Evolutionary conservation across 1,139 yeast species (phyloP).

Genomic region (Blastobotrys indianensis): DNA sequence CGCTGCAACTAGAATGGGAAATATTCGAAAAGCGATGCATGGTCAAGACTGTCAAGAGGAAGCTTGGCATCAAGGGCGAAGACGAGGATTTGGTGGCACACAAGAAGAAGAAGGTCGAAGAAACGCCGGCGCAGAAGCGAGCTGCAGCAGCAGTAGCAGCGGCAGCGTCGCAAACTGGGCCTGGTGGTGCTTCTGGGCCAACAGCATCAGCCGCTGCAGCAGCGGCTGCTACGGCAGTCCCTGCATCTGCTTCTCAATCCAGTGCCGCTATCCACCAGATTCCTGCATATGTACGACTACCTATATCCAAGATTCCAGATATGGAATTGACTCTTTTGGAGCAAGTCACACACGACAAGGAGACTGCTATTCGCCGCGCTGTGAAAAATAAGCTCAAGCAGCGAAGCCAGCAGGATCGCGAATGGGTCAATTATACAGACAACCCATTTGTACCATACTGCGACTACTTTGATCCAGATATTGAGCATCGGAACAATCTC

Average conservation of each 20-base stretch:
- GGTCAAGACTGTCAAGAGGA: slow-evolving; percentile 68
- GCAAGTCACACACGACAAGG: slow-evolving; percentile 66
- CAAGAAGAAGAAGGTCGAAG: slow-evolving; percentile 57
- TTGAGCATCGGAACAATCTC: slow-evolving; percentile 29
- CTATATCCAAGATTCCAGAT: slow-evolving; percentile 90
- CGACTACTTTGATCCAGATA: slow-evolving; percentile 51
- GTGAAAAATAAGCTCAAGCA: slow-evolving; percentile 77
- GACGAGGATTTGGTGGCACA: slow-evolving; percentile 79
- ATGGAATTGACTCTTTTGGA: slow-evolving; percentile 83
- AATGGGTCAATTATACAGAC: slow-evolving; percentile 81
- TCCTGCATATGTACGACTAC: slow-evolving; percentile 81
- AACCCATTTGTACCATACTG: slow-evolving; percentile 87
- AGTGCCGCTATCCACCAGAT: slow-evolving; percentile 28
- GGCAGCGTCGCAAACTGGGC: slow-evolving; percentile 12
- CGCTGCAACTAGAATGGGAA: slow-evolving; percentile 52
- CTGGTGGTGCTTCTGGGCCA: slow-evolving; percentile 9
- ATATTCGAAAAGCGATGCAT: slow-evolving; percentile 66
- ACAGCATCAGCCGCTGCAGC: slow-evolving; percentile 18
- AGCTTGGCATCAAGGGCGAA: slow-evolving; percentile 71
- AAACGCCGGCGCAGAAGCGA: slow-evolving; percentile 15
- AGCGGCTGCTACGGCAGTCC: slow-evolving; percentile 16
- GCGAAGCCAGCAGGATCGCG: slow-evolving; percentile 63
- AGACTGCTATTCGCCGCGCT: slow-evolving; percentile 69
- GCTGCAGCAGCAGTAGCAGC: slow-evolving; percentile 15
- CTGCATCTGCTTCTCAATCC: slow-evolving; percentile 6